Percentiles rank a stretch among this genome's conserved stretches.
These are phyloP conservation scores for Trichoderma gamsii DNA, from an alignment of 495 filamentous ascomycete species.

Conservation along the genomic window DNA sequence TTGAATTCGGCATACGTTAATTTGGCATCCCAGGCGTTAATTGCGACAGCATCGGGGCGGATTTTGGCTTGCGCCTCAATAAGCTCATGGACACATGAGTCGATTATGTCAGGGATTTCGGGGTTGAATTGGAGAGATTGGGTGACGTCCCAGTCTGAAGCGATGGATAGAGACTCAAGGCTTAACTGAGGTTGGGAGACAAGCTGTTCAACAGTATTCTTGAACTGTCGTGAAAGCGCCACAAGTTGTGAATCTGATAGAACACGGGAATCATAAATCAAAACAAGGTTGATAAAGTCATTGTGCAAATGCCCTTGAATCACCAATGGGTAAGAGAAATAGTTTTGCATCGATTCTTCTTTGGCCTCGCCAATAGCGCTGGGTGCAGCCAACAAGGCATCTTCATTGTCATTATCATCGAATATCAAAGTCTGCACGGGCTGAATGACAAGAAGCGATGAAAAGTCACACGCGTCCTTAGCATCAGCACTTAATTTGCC, in stretches of 20 bases:
- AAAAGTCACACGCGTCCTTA: slow-evolving; percentile 28
- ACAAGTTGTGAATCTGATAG: slow-evolving; percentile 19
- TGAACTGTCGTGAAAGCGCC: slow-evolving; percentile 22
- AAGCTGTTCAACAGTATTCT: slow-evolving; percentile 16
- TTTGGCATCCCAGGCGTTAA: slow-evolving; percentile 34
- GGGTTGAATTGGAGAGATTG: slow-evolving; percentile 1
- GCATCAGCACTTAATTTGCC: slow-evolving; percentile 21
- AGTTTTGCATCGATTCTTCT: slow-evolving; percentile 4
- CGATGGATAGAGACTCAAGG: neutral
- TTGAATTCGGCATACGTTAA: slow-evolving; percentile 28
- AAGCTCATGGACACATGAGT: slow-evolving; percentile 6
- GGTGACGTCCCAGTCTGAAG: slow-evolving; percentile 2
- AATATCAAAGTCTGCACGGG: neutral
- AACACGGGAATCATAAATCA: slow-evolving; percentile 20
- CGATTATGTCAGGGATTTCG: slow-evolving; percentile 1
- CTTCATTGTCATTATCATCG: neutral
- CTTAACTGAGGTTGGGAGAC: neutral
- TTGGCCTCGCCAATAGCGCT: neutral
- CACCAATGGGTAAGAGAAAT: slow-evolving; percentile 11
- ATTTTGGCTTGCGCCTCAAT: neutral
- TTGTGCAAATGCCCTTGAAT: slow-evolving; percentile 22
- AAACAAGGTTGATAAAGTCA: slow-evolving; percentile 16
- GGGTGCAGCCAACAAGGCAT: neutral
- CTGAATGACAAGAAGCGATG: slow-evolving; percentile 11
- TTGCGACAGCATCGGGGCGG: slow-evolving; percentile 18